A percentile compares a stretch with the other conserved stretches of the same genome.
Evolutionary conservation across 2,329 filamentous ascomycete species (phyloP).

Genomic region (Ciborinia camelliae): DNA sequence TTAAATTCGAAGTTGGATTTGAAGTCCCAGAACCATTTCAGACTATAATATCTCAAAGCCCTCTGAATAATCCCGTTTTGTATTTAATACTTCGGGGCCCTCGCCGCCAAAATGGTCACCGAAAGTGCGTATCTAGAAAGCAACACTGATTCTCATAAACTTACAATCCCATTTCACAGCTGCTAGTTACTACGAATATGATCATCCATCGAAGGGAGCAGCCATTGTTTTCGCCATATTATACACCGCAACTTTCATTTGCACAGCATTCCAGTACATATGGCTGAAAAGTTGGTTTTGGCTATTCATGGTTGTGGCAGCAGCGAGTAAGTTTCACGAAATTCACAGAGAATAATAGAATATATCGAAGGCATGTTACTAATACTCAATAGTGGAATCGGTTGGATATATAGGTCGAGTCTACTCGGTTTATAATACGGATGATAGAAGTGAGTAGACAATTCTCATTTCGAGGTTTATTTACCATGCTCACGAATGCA

Average conservation of each 20-base stretch:
- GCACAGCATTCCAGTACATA: slow-evolving; percentile 16
- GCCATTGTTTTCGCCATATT: slow-evolving; percentile 19
- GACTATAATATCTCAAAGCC: neutral
- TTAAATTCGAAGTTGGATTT: neutral
- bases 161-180: neutral
- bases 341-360: neutral
- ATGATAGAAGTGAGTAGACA: slow-evolving; percentile 5
- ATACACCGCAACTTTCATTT: slow-evolving; percentile 5
- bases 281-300: slow-evolving; percentile 21
- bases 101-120: neutral
- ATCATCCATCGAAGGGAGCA: slow-evolving; percentile 18
- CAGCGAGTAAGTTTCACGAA: slow-evolving; percentile 10
- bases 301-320: slow-evolving; percentile 21
- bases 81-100: neutral
- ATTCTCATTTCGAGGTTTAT: neutral
- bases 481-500: neutral
- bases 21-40: neutral
- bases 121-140: neutral
- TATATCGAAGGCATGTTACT: too few species aligned
- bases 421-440: neutral
- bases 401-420: slow-evolving; percentile 19
- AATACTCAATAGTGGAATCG: slow-evolving; percentile 16
- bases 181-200: slow-evolving; percentile 14
- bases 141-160: neutral
- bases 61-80: neutral